Evolutionary conservation across 2,329 filamentous ascomycete genomes (phyloP), one percentile per base, ranked within the genome.

Genomic region (Fusarium graminum): DNA sequence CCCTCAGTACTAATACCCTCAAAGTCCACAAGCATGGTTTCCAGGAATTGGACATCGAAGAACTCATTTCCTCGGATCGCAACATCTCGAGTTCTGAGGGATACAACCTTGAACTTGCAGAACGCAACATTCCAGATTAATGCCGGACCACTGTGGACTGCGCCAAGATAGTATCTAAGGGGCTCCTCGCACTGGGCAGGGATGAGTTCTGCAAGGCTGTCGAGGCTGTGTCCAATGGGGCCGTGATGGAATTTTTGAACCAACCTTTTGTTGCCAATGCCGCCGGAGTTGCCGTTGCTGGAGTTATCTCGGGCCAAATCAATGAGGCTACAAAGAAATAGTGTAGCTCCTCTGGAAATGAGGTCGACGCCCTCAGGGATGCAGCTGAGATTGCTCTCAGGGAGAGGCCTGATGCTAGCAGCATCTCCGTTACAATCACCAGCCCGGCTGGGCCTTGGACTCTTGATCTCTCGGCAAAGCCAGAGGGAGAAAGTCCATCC

Each of bases 301-400:
- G 43, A 11, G 16, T 45, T 16, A 45, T 45, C 43, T 45, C 43
- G 7, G 43, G 43, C 10, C 43, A 45, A 28, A 45, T 45, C 26
- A 45, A 45, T 28, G 43, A 45, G 43, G 43, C 43, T n/a, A 45
- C 43, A 16, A 45, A 45, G 43, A 45, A 32, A 19, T n/a, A 45
- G 16, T 45, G 43, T n/a, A 45, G 28, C 16, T 32, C 28, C 28
- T 32, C 43, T 30, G 43, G 43, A 11, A 30, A n/a, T 22, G 26
- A 45, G 11, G 10, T 32, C 9, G 43, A 45, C 13, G 43, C 30
- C 28, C 19, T 42, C 22, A 42, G 11, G 12, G 6, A 10, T 13
- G 40, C 40, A 42, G 40, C 26, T 28, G 12, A 42, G 13, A 22
- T 13, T 7, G 40, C 40, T 9, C 22, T 42, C 26, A 12, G 14